These are phyloP conservation scores for Capronia coronata DNA, from an alignment of 2,329 filamentous ascomycete genomes.

Conservation along the genomic window DNA sequence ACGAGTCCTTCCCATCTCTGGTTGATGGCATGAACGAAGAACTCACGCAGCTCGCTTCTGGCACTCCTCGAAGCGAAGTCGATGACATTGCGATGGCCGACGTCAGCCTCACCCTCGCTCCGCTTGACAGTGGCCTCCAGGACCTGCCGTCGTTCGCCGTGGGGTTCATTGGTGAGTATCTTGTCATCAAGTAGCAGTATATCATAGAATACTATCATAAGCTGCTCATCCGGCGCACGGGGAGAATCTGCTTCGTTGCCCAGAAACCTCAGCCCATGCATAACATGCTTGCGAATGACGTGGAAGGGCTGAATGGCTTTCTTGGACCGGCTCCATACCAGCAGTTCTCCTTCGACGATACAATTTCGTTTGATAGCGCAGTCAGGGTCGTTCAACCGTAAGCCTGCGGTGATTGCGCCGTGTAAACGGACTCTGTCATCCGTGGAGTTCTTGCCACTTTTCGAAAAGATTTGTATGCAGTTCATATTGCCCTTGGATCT, in stretches of 20 bases:
- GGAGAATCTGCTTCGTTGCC: constrained; percentile 61
- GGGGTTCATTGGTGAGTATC: constrained; percentile 43
- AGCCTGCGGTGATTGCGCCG: constrained; percentile 55
- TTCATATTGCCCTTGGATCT: constrained; percentile 46
- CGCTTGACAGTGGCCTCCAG: constrained; percentile 52
- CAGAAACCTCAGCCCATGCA: constrained; percentile 63
- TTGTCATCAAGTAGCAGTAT: constrained; percentile 53
- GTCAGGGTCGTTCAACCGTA: constrained; percentile 53
- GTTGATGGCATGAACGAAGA: constrained; percentile 62
- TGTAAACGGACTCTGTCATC: constrained; percentile 59
- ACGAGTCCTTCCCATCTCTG: constrained; percentile 70
- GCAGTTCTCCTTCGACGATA: constrained; percentile 76
- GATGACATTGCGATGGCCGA: constrained; percentile 61
- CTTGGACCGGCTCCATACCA: constrained; percentile 66
- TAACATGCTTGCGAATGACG: constrained; percentile 73
- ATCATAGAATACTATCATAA: constrained; percentile 54
- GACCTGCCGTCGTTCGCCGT: constrained; percentile 41
- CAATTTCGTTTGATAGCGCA: constrained; percentile 60
- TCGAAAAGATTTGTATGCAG: constrained; percentile 77
- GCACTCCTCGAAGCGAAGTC: constrained; percentile 54
- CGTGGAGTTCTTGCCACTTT: constrained; percentile 86
- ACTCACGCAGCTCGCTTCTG: constrained; percentile 50
- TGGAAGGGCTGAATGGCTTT: constrained; percentile 67
- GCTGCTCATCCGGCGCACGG: constrained; percentile 30
- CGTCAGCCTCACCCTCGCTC: constrained; percentile 57